These are phyloP conservation scores for Endoconidiophora polonica DNA, from an alignment of 2,329 filamentous ascomycete genomes.

Conservation along the genomic window DNA sequence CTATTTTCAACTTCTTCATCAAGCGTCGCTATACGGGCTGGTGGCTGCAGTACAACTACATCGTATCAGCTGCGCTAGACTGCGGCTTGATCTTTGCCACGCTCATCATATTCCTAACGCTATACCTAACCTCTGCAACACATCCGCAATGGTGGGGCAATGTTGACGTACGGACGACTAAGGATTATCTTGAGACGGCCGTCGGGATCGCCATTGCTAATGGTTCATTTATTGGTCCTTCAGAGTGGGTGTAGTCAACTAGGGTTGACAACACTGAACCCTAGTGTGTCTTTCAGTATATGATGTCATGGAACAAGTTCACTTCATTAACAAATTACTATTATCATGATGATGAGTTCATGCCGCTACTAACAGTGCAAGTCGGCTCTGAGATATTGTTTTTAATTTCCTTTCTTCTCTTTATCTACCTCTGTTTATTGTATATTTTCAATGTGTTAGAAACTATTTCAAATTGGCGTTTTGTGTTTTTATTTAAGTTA, in stretches of 20 bases:
- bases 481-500: too few species aligned
- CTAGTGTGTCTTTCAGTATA: too few species aligned
- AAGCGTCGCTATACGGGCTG: slow-evolving; percentile 49
- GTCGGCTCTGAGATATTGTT: not conserved
- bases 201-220: slow-evolving; percentile 17
- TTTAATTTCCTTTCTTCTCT: not conserved
- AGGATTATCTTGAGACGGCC: slow-evolving; percentile 29
- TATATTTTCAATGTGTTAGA: too few species aligned
- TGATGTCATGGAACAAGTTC: too few species aligned
- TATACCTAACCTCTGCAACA: slow-evolving; percentile 40
- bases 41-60: slow-evolving; percentile 68
- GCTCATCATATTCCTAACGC: slow-evolving; percentile 52
- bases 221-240: too few species aligned
- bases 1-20: slow-evolving; percentile 52
- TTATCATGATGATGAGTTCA: too few species aligned
- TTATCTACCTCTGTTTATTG: not conserved
- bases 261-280: too few species aligned
- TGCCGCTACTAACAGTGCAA: too few species aligned
- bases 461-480: too few species aligned
- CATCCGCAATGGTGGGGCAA: slow-evolving; percentile 50
- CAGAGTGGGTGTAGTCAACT: too few species aligned
- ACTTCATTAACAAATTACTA: too few species aligned
- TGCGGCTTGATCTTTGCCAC: slow-evolving; percentile 49
- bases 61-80: slow-evolving; percentile 55
- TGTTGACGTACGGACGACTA: slow-evolving; percentile 27